Conservation (phyloP, 441 rosid genomes). For the Hypseocharis bilobata region DNA sequence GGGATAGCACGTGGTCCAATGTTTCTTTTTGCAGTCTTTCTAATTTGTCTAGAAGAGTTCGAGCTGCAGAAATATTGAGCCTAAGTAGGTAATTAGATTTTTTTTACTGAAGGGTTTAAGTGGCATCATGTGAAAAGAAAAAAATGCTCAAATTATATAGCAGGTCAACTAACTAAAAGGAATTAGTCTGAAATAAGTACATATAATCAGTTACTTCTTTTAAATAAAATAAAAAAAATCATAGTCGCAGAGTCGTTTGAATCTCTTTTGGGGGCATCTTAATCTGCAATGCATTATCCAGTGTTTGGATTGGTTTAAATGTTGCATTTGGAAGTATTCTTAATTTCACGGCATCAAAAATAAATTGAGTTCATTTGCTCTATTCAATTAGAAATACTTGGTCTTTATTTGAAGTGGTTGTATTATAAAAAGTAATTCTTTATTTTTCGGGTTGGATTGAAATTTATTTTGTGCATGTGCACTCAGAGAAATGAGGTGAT, state of each 20-base stretch:
- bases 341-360: not conserved
- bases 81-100: not conserved
- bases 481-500: no score
- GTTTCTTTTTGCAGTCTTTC: not conserved
- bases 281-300: not conserved
- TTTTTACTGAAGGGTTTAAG: not conserved
- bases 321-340: not conserved
- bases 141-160: not conserved
- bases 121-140: not conserved
- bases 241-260: not conserved
- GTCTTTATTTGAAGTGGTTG: not conserved
- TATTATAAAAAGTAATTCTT: not conserved
- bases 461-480: slow-evolving; percentile 8
- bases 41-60: not conserved
- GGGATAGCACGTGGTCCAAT: not conserved
- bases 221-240: no score
- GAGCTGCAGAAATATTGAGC: not conserved
- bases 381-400: not conserved
- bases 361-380: not conserved
- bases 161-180: not conserved
- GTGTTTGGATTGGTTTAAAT: not conserved
- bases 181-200: no score
- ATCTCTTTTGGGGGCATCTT: not conserved
- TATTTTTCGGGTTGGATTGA: not conserved
- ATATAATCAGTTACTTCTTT: not conserved